Evolutionary conservation across 768 basidiomycete species (phyloP), one percentile per base, ranked within the genome.

Genomic region (Naganishia vaughanmartiniae): DNA sequence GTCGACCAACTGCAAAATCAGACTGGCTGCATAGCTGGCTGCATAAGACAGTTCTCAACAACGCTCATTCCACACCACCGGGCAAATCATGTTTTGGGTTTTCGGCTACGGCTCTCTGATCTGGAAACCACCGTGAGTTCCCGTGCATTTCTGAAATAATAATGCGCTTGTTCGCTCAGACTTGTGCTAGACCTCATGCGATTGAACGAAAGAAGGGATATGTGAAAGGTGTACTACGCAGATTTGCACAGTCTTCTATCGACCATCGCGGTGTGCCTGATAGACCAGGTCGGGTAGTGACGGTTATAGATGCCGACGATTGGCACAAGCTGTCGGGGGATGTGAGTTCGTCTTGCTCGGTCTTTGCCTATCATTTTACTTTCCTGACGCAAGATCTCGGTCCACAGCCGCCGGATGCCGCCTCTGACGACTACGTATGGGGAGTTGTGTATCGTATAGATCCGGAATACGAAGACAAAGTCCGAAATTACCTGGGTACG

Each of bases 21-120:
- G n/a, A n/a, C n/a, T n/a, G n/a, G n/a, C n/a, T n/a, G 34, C 12
- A 4, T 5, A 36, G 34, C 6, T 11, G 42, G 42, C 42, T 11
- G 17, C 10, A 11, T 15, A 42, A 42, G 42, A 15, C 42, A 9
- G 14, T 42, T 15, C 42, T 42, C 7, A 15, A 9, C 17, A 9
- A 42, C 42, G 42, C 42, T 15, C 14, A 15, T 42, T 15, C 17
- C 17, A 58, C 10, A 19, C 21, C 33, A 12, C 17, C 10, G 4
- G 9, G 21, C 26, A 9, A 26, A 60, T 81, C 83, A 26, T 70
- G 39, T 93, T 89, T 78, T 84, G 90, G 65, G 90, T 95, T 15
- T 96, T 95, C 74, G 92, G 92, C 34, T 96, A 96, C 74, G 93
- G 93, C 14, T 93, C 91, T 7, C 85, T 96, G 48, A 93, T 95